Base-by-base conservation (phyloP, 1,139 yeast species). In the Yamadazyma diddensiae region DNA sequence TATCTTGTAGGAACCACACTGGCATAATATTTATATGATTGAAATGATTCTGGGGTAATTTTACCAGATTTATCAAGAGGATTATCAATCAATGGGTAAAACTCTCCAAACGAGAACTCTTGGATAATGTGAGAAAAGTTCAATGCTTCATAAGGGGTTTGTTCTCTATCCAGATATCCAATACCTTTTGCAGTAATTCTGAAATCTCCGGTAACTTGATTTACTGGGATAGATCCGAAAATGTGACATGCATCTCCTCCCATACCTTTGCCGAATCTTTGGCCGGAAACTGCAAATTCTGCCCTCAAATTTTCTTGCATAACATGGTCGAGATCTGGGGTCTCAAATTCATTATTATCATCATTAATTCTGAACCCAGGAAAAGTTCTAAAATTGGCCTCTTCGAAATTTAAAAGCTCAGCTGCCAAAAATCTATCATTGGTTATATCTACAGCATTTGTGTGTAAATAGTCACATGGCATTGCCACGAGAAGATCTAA, bases 41-140 rank as follows among this genome's bases (percentile, higher is more conserved):
- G 77, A 23, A 62, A 50, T 12, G 62, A 54, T 3, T 69, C 69
- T 2, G 56, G 53, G 2, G 87, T 73, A 16, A 62, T 53, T 47
- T 78, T 76, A 1, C 78, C 84, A 0, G 88, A 78, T 36, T 70
- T 73, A 53, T 92, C 98, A 44, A 94, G 69, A 5, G 97, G 95
- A 51, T 92, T 92, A 45, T 82, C 72, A 41, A 90, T 71, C 47
- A 76, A 82, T 2, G 98, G 97, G 52, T 78, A 88, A 57, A 83
- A 88, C 21, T 79, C 86, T 14, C 99, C 98, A 59, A 81, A 92
- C 7, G 97, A 88, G 43, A 88, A 77, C 56, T 92, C 97, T 41
- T 77, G 79, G 38, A 92, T 82, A 5, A 78, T 77, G 57, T 92
- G 98, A 1, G 95, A 74, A 50, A 90, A 84, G 53, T 92, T 85